phyloP scores from a whole-genome alignment of 257 asterid genomes.

The Lycium barbarum region DNA sequence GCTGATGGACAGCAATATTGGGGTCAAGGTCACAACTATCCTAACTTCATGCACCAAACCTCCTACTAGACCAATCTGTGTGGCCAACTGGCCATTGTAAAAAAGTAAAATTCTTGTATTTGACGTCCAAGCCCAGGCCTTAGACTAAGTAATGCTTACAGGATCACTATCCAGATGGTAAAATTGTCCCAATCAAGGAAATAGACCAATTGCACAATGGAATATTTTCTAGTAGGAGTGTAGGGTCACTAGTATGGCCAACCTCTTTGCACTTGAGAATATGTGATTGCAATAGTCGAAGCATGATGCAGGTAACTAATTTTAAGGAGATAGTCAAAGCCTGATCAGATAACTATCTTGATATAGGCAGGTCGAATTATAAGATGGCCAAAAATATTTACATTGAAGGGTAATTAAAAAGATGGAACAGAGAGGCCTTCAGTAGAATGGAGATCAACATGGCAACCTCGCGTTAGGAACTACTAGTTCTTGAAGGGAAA shows the following conservation, averaged over 20 bases:
- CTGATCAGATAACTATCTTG: not conserved
- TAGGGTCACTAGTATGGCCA: not conserved
- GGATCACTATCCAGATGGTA: not conserved
- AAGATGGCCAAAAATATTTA: not conserved
- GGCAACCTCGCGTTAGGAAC: not conserved
- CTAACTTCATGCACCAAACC: not conserved
- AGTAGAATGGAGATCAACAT: constrained; percentile 20
- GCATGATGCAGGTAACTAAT: not conserved
- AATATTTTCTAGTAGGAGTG: not conserved
- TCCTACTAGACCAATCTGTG: not conserved
- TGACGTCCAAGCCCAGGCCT: not conserved
- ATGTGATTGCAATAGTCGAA: not conserved
- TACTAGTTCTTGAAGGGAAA: not conserved
- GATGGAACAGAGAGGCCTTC: not conserved
- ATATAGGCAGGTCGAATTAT: not conserved
- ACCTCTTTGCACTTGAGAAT: not conserved
- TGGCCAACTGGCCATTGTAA: not conserved
- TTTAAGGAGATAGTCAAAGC: not conserved
- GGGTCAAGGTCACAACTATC: not conserved
- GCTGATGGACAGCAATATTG: not conserved
- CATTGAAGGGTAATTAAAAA: not conserved
- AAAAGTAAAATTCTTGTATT: not conserved
- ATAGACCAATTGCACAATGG: not conserved
- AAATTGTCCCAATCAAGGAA: not conserved
- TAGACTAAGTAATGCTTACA: not conserved